These are phyloP conservation scores for Usnea hakonensis DNA, from an alignment of 495 filamentous ascomycete species.

Conservation along the genomic window DNA sequence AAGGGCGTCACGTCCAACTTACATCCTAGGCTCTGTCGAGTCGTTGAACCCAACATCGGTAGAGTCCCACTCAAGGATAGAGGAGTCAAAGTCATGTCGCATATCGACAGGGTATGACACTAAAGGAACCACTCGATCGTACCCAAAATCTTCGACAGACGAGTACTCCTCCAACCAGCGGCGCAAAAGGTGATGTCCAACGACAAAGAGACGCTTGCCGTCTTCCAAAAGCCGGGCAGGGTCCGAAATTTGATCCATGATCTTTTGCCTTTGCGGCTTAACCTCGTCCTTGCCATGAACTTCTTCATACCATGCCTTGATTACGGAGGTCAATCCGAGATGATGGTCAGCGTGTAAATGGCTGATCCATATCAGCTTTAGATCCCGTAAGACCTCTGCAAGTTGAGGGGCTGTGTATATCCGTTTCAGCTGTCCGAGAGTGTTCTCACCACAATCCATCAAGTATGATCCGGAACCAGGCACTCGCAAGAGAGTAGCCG, in stretches of 20 bases:
- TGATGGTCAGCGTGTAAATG: slow-evolving; percentile 97
- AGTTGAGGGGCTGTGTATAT: slow-evolving; percentile 56
- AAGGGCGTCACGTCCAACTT: not conserved
- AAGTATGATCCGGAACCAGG: slow-evolving; percentile 80
- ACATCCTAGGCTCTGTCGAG: slow-evolving; percentile 14
- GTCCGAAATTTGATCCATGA: slow-evolving; percentile 20
- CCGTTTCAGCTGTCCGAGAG: slow-evolving; percentile 81
- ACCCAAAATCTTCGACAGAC: slow-evolving; percentile 68
- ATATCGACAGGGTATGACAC: slow-evolving; percentile 21
- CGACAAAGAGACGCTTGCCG: slow-evolving; percentile 48
- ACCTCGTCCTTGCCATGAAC: slow-evolving; percentile 33
- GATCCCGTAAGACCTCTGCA: slow-evolving; percentile 60
- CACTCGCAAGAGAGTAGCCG: slow-evolving; percentile 72
- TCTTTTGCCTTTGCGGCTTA: slow-evolving; percentile 12
- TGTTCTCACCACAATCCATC: slow-evolving; percentile 88
- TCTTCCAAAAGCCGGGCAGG: slow-evolving; percentile 31
- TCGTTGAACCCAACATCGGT: slow-evolving; percentile 17
- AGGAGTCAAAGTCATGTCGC: not conserved
- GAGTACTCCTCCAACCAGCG: slow-evolving; percentile 71
- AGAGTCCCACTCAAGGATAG: slow-evolving; percentile 19
- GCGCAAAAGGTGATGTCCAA: slow-evolving; percentile 58
- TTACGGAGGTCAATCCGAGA: slow-evolving; percentile 67
- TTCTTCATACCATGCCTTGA: slow-evolving; percentile 65
- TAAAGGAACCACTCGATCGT: slow-evolving; percentile 49
- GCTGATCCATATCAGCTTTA: slow-evolving; percentile 86